Conservation (phyloP, 805 yeast genomes). For the Spathaspora gorwiae region DNA sequence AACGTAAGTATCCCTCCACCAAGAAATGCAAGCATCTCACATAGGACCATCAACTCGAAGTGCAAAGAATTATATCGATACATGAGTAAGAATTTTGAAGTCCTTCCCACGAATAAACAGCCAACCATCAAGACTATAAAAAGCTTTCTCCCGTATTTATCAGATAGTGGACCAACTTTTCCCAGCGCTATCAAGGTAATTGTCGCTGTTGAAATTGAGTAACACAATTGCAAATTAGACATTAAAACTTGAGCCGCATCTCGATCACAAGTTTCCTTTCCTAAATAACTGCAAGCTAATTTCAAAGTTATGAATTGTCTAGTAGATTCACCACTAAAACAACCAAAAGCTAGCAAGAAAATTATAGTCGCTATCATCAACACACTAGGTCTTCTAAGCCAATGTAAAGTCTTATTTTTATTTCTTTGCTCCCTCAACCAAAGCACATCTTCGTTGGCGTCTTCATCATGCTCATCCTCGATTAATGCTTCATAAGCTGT, state of each 20-base stretch:
- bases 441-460: conserved; percentile 37
- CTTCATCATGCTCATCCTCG: conserved; percentile 26
- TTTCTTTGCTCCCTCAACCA: conserved; percentile 49
- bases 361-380: conserved; percentile 42
- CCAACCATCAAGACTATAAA: conserved; percentile 18
- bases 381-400: conserved; percentile 58
- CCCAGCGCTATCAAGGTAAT: conserved; percentile 53
- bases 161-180: conserved; percentile 39
- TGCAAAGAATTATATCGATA: conserved; percentile 22
- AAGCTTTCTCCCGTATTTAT: conserved; percentile 33
- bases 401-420: conserved; percentile 39
- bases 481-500: conserved; percentile 40
- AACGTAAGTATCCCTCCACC: conserved; percentile 64
- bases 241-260: conserved; percentile 32
- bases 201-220: conserved; percentile 37
- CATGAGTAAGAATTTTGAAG: conserved; percentile 21
- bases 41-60: conserved; percentile 35
- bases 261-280: conserved; percentile 24
- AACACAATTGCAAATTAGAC: conserved; percentile 47
- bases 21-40: conserved; percentile 42
- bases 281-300: conserved; percentile 24
- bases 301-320: conserved; percentile 33
- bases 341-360: conserved; percentile 41
- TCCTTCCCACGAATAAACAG: conserved; percentile 18
- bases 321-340: conserved; percentile 34